phyloP scores from a whole-genome alignment of 208 protist species.

The Leishmania mexicana region DNA sequence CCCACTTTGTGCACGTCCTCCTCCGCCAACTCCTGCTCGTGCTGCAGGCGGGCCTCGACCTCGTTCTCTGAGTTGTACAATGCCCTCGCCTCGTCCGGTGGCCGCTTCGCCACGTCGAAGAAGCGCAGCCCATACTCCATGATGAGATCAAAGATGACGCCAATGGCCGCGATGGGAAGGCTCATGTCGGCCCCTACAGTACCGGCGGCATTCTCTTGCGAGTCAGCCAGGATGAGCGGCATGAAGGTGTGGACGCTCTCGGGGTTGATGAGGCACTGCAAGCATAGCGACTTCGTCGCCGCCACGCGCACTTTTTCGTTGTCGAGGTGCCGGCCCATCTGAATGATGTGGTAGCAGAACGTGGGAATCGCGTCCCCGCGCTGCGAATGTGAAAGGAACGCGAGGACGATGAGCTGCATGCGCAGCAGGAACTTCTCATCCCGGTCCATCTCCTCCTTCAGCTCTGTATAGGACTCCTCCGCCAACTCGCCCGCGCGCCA shows the following conservation, averaged over 20 bases:
- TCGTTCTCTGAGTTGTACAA: conserved; percentile 38
- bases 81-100: conserved; percentile 1
- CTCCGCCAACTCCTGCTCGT: conserved; percentile 71
- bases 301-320: conserved; percentile 74
- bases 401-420: conserved; percentile 89
- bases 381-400: conserved; percentile 82
- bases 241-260: conserved; percentile 92
- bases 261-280: conserved; percentile 88
- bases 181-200: conserved; percentile 17
- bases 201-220: conserved; percentile 35
- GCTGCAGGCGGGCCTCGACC: conserved; percentile 67
- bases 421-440: conserved; percentile 91
- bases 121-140: conserved; percentile 91
- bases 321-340: conserved; percentile 80
- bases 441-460: conserved; percentile 83
- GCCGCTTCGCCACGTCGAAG: conserved; percentile 53
- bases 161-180: conserved; percentile 70
- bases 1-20: conserved; percentile 89
- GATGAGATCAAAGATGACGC: conserved; percentile 81
- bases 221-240: conserved; percentile 78
- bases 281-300: conserved; percentile 75
- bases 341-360: conserved; percentile 90
- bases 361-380: conserved; percentile 70
- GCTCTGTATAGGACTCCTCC: conserved; percentile 60
- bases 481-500: conserved; percentile 45